Base-by-base conservation (phyloP, 208 protist genomes). In the Cochliopodium minus region DNA sequence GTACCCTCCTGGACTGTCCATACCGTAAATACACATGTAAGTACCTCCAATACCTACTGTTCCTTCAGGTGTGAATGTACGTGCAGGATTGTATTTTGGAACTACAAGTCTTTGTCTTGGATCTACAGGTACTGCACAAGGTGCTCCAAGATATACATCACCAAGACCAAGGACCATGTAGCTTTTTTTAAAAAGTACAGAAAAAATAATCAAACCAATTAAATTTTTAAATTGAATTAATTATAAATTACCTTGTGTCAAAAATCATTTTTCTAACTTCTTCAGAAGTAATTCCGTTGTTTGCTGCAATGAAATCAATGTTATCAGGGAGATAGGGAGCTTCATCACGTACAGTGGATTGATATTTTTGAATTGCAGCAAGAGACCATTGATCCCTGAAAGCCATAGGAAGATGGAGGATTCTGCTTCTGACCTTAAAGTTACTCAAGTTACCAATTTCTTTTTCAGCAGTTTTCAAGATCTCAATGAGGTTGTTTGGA, bases 11-110 rank as follows among this genome's bases (percentile, higher is more conserved):
- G 47, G 47, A 22, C 15, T 30, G 15, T 52, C 47, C 47, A 52
- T 52, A 15, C 23, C 23, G 47, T 52, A 52, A 32, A 52, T 52
- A 32, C 47, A 52, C 47, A 52, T 52, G 47, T 52, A 52, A 15
- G 13, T 15, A 17, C 47, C 47, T 13, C 47, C 47, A 17, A 52
- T 20, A 17, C 47, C 47, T 32, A 52, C 47, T 15, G 47, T 20
- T 22, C 47, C 47, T 22, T 52, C 47, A 13, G 13, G 47, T 22
- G 47, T 52, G 47, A 33, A 52, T 15, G 47, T 52, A 22, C 47
- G 47, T 17, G 47, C 47, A 22, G 47, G 47, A 32, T 52, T 52
- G 47, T 33, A 52, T 32, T 52, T 52, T 15, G 47, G 47, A 32
- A 52, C 47, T 15, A 30, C n/a, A 15, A 52, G 47, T 20, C 47